Conservation (phyloP, 805 yeast species). For the Monosporozyma yasuniensis region DNA sequence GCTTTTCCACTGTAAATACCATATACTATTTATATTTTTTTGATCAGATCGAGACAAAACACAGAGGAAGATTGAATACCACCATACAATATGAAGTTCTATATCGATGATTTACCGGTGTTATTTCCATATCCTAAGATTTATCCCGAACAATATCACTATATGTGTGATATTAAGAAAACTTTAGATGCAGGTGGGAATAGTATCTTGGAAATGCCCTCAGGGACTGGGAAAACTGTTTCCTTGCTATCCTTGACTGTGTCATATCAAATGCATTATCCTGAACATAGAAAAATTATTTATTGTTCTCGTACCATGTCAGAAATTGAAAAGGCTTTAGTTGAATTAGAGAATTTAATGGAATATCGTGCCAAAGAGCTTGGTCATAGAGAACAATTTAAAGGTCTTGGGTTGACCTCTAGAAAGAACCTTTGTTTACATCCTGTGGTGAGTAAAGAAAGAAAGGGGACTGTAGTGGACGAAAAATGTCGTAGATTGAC, state of each 20-base stretch:
- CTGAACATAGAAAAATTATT: slow-evolving; percentile 82
- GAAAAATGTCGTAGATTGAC: slow-evolving; percentile 94
- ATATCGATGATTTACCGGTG: slow-evolving; percentile 91
- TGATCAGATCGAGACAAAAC: too few relatives aligned
- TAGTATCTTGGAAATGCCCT: slow-evolving; percentile 96
- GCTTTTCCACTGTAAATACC: neutral
- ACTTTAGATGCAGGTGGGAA: slow-evolving; percentile 95
- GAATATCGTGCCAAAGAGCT: slow-evolving; percentile 72
- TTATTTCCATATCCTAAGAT: slow-evolving; percentile 93
- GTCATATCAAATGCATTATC: slow-evolving; percentile 90
- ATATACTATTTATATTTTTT: neutral
- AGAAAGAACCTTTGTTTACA: slow-evolving; percentile 92
- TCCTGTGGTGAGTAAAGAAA: slow-evolving; percentile 77
- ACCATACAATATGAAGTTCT: slow-evolving; percentile 47
- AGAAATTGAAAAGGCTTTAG: slow-evolving; percentile 93
- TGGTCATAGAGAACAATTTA: slow-evolving; percentile 80
- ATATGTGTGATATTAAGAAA: slow-evolving; percentile 91
- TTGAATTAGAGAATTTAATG: slow-evolving; percentile 85
- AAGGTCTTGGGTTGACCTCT: slow-evolving; percentile 89
- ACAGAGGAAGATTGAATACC: too few relatives aligned
- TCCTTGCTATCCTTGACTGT: slow-evolving; percentile 84
- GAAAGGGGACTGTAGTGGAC: slow-evolving; percentile 88
- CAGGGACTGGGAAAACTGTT: slow-evolving; percentile 97
- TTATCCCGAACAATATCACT: slow-evolving; percentile 96
- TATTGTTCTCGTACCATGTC: slow-evolving; percentile 99